Evolutionary conservation across 345 rosid genomes (phyloP), one percentile per base, ranked within the genome.

Genomic region (Brassica cretica): DNA sequence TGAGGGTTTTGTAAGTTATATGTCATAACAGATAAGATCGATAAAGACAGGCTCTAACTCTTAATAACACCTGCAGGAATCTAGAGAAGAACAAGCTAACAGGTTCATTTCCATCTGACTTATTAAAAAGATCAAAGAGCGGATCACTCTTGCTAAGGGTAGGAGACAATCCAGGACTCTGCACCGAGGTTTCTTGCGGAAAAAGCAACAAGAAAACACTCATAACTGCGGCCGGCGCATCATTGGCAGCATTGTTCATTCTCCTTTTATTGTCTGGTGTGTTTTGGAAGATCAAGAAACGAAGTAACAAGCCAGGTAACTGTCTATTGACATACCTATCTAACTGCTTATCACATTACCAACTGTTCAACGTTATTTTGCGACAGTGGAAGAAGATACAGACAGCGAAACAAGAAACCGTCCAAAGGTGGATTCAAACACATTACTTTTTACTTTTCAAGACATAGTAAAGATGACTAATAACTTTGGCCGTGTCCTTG

Each of bases 1-100:
- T 91, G 76, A 88, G 70, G 70, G 12, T 76, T 68, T 74, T 91
- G 90, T 89, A 80, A 85, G 93, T 87, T 46, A n/a, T 59, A 27
- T 11, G 46, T 39, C 10, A 25, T 27, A 46, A 27, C 8, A 16
- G 7, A 7, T 4, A 46, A 19, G 58, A 25, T 10, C 0, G 7
- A 24, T 32, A n/a, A 24, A 46, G 53, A 46, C 0, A 16, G 71
- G 32, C 8, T 39, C 32, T 55, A 44, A 21, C 55, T 80, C 29
- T 14, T 71, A 0, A 8, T 2, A 19, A 71, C 1, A 11, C 33
- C 19, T 75, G 67, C 82, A 87, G 89, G 64, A 82, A 87, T 51
- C 75, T 84, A 21, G 65, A 77, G 56, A 74, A 82, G 21, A 88
- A 87, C 76, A 80, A 72, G 11, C 81, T 85, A 46, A 71, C 68